These are phyloP conservation scores for Aureobasidium sp. DNA, from an alignment of 2,329 filamentous ascomycete genomes.

Conservation along the genomic window DNA sequence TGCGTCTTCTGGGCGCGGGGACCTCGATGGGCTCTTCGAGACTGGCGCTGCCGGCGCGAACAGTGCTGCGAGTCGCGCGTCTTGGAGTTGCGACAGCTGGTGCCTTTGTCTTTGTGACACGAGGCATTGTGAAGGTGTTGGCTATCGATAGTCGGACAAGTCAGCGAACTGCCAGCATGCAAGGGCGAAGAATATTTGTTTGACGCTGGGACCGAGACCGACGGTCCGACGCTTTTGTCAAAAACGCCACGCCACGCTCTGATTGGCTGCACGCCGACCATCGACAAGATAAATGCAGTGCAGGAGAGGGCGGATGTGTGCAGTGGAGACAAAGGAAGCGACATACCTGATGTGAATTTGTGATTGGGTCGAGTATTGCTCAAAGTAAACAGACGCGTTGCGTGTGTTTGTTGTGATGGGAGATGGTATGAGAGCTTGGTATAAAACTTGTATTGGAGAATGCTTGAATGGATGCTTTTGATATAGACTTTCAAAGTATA, in stretches of 20 bases:
- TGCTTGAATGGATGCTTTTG: not conserved
- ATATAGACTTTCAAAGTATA: not conserved
- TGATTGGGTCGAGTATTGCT: not conserved
- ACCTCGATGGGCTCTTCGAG: not conserved
- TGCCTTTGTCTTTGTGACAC: not conserved
- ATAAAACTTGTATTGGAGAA: not conserved
- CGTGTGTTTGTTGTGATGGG: not conserved
- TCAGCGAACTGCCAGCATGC: constrained; percentile 1
- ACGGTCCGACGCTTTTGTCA: not conserved
- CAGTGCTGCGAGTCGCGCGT: not conserved
- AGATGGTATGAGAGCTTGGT: not conserved
- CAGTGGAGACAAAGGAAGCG: not conserved
- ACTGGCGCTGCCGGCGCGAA: not conserved
- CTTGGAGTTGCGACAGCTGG: not conserved
- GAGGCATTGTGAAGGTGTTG: constrained; percentile 1
- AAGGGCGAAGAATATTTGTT: constrained; percentile 6
- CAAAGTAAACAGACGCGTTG: not conserved
- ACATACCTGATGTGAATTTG: not conserved
- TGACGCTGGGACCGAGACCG: not conserved
- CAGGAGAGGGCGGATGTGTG: not conserved
- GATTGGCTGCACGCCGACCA: constrained; percentile 3
- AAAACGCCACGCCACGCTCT: not conserved
- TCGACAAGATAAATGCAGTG: constrained; percentile 4
- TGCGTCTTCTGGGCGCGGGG: not conserved
- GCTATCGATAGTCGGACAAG: constrained; percentile 4